These are phyloP conservation scores for Cinchona pubescens DNA, from an alignment of 257 asterid genomes.

Conservation along the genomic window DNA sequence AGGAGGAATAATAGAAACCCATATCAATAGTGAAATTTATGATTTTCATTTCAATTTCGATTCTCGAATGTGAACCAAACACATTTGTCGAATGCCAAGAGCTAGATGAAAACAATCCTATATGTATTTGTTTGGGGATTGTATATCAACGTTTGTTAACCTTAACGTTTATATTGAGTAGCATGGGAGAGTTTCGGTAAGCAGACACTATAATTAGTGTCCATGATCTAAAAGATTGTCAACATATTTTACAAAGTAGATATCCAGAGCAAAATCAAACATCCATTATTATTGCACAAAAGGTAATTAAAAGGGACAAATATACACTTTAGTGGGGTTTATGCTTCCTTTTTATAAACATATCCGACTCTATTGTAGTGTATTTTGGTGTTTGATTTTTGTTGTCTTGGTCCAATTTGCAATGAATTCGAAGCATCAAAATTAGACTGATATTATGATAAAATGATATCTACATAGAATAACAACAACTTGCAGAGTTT, in stretches of 20 bases:
- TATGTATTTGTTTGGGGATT: no score
- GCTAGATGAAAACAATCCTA: not conserved
- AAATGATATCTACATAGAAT: not conserved
- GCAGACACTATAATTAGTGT: slow-evolving; percentile 10
- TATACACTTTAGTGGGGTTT: not conserved
- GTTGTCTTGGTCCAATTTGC: not conserved
- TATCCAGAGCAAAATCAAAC: slow-evolving; percentile 26
- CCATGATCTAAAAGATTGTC: slow-evolving; percentile 15
- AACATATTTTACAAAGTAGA: slow-evolving; percentile 4
- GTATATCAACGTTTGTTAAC: not conserved
- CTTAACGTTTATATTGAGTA: not conserved
- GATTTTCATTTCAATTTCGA: no score
- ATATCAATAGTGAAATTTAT: no score
- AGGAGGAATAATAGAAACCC: no score
- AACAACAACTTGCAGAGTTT: slow-evolving; percentile 9
- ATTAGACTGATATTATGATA: not conserved
- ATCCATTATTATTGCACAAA: slow-evolving; percentile 14
- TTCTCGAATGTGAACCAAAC: no score
- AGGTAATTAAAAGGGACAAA: not conserved
- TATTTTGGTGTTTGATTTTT: slow-evolving; percentile 2
- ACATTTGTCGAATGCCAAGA: no score
- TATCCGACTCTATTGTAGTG: not conserved
- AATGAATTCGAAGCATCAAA: slow-evolving; percentile 7
- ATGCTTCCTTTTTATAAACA: slow-evolving; percentile 6
- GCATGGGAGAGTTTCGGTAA: not conserved